Evolutionary conservation across 192 early-diverging fungal species (phyloP), one percentile per base, ranked within the genome.

Genomic region (Backusella psychrophila): DNA sequence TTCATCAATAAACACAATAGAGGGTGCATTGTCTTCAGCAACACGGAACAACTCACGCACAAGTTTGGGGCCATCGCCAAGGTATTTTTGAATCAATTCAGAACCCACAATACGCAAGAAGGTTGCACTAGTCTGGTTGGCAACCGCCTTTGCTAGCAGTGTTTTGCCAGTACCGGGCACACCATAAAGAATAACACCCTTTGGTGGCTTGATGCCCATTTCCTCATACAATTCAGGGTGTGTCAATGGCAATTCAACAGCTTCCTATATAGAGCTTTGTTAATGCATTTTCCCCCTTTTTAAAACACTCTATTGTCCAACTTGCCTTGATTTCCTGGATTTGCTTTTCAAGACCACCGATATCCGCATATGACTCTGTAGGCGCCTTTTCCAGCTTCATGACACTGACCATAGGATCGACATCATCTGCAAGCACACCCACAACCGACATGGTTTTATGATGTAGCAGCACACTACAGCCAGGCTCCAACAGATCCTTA

Each of bases 341-440:
- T 88, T 99, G 97, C 80, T 92, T 88, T 77, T 97, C 96, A 63
- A 99, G 87, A 74, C 98, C 97, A 85, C 98, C 98, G 73, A 99
- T 94, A 81, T 99, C 98, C 4, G 94, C 94, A 79, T 99, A 99
- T 17, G 96, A 96, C 84, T 99, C 98, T 36, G 98, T 97, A 6
- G 98, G 98, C 8, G 97, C 97, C 84, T 99, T 99, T 66, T 97
- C 95, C 12, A 99, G 88, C 82, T 99, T 99, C 98, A 99, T 99
- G 21, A 99, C 97, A 84, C 95, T 96, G 44, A 99, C 98, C 95
- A 96, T 98, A 7, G 98, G 98, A 79, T 99, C 97, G 1, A 93
- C 89, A 82, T 99, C 98, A 73, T 98, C 97, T 68, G 88, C 88
- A 6, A 99, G 88, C 5, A 99, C 97, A 77, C 98, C 98, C 42